A percentile compares a stretch with the other conserved stretches of the same genome.
phyloP scores from a whole-genome alignment of 257 asterid species.

The Solanum acaule region DNA sequence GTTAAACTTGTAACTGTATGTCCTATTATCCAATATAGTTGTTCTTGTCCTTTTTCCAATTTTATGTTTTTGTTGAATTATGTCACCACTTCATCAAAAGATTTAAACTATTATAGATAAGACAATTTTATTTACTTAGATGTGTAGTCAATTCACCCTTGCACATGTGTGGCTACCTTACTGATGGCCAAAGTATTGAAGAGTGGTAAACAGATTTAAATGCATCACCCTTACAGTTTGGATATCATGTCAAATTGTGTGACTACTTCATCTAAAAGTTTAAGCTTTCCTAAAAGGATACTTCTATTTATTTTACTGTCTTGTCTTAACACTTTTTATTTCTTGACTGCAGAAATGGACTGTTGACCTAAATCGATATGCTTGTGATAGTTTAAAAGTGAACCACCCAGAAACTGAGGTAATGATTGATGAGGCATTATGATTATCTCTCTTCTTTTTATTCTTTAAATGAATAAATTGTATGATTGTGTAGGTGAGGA shows the following conservation, averaged over 20 bases:
- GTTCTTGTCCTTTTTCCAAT: background rate
- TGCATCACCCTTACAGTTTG: background rate
- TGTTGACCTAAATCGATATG: constrained; percentile 53
- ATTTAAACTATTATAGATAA: background rate
- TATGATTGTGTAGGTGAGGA: constrained; percentile 41
- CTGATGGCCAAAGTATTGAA: background rate
- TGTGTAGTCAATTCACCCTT: background rate
- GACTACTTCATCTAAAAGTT: background rate
- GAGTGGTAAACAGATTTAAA: background rate
- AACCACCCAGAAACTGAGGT: constrained; percentile 88
- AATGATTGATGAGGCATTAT: background rate
- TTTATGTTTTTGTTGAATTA: background rate
- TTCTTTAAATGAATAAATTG: background rate
- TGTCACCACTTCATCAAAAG: background rate
- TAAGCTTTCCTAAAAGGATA: background rate
- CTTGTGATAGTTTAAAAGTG: constrained; percentile 56
- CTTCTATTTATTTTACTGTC: background rate
- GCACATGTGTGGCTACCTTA: background rate
- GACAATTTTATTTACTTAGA: background rate
- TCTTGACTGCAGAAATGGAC: constrained; percentile 69
- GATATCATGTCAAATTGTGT: background rate
- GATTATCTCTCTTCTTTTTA: background rate
- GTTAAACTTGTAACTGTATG: constrained; percentile 69
- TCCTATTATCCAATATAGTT: background rate
- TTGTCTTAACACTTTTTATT: background rate